phyloP scores from a whole-genome alignment of 1,284 basidiomycete genomes.

The Calocybe gambosa region DNA sequence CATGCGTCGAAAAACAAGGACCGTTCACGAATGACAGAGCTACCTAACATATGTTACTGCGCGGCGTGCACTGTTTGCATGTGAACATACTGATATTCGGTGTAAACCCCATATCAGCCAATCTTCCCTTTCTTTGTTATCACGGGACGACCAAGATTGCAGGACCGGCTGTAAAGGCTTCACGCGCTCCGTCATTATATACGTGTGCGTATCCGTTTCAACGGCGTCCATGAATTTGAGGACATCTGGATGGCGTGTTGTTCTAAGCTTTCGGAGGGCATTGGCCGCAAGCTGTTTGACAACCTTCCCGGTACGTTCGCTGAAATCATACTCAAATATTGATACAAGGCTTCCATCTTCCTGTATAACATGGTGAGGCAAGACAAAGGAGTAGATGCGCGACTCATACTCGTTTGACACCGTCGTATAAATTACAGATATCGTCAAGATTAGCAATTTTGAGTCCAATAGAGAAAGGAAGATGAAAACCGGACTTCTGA shows the following conservation, averaged over 20 bases:
- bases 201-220: constrained; percentile 82
- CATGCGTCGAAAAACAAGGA: constrained; percentile 81
- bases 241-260: constrained; percentile 91
- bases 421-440: constrained; percentile 86
- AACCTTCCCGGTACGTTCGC: constrained; percentile 49
- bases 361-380: constrained; percentile 36
- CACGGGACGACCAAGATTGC: constrained; percentile 58
- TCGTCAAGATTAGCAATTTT: constrained; percentile 69
- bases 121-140: constrained; percentile 65
- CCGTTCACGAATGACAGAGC: constrained; percentile 92
- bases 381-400: constrained; percentile 6
- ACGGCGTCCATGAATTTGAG: constrained; percentile 93
- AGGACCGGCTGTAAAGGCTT: constrained; percentile 69
- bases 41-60: constrained; percentile 43
- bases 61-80: not conserved
- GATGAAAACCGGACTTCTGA: constrained; percentile 83
- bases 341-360: constrained; percentile 85
- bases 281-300: constrained; percentile 83
- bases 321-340: constrained; percentile 85
- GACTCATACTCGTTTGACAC: constrained; percentile 70
- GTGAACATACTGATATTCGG: constrained; percentile 70
- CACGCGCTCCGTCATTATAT: constrained; percentile 94
- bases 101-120: constrained; percentile 95
- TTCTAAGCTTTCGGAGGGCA: constrained; percentile 84
- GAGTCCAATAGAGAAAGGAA: constrained; percentile 83